Evolutionary conservation across 768 basidiomycete genomes (phyloP).

Genomic region (Serendipita sp.): DNA sequence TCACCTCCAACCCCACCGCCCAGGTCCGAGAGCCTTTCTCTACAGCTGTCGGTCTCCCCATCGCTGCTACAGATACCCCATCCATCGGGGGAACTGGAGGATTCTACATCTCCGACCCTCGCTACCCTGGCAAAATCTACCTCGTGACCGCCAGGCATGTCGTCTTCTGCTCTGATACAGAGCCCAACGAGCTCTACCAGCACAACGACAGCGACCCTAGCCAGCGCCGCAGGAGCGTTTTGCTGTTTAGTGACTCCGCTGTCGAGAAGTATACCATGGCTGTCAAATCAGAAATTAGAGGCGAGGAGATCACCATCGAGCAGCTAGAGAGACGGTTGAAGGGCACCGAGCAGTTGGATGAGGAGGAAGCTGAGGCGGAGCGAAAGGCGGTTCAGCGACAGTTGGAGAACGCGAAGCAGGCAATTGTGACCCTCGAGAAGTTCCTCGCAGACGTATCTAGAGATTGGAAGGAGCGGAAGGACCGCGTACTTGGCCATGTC

Average conservation of each 20-base stretch:
- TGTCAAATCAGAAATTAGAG: background rate
- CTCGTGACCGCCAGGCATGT: conserved; percentile 19
- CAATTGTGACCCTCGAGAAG: background rate
- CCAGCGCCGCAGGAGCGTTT: conserved; percentile 15
- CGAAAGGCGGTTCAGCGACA: background rate
- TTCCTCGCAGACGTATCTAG: conserved; percentile 12
- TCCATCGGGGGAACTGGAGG: conserved; percentile 22
- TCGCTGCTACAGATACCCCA: conserved; percentile 17
- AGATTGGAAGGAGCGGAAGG: background rate
- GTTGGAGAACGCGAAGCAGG: background rate
- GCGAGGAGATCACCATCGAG: background rate
- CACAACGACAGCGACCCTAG: conserved; percentile 4
- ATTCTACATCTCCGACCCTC: conserved; percentile 19
- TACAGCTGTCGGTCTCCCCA: conserved; percentile 14
- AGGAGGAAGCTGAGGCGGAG: background rate
- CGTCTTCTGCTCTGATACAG: conserved; percentile 13
- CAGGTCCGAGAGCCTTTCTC: background rate
- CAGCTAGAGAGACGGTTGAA: background rate
- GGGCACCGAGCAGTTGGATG: background rate
- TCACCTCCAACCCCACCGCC: background rate
- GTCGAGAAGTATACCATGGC: conserved; percentile 12
- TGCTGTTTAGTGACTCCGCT: conserved; percentile 16
- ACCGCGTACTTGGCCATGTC: conserved; percentile 6
- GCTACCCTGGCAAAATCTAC: conserved; percentile 15
- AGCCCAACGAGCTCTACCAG: conserved; percentile 16